Evolutionary conservation across 2,329 filamentous ascomycete genomes (phyloP).

Genomic region (Lasiodiplodia theobromae): DNA sequence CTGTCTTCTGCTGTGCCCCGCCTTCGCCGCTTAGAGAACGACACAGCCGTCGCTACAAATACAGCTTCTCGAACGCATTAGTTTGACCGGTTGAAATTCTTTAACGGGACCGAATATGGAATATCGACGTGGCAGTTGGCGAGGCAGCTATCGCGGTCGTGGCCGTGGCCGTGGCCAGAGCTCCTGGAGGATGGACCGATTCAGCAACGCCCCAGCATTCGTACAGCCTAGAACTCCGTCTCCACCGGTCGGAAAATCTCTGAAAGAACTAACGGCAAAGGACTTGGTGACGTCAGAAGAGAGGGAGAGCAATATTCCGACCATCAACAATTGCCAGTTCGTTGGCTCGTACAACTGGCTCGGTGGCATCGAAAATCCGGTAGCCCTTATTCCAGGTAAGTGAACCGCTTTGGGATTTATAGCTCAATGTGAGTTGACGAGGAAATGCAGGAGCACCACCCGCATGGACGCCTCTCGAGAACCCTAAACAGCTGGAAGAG

Average conservation of each 20-base stretch:
- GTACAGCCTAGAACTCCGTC: constrained; percentile 30
- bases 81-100: neutral
- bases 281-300: constrained; percentile 25
- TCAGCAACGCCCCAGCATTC: neutral
- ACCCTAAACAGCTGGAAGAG: constrained; percentile 44
- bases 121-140: constrained; percentile 35
- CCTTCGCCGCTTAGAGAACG: neutral
- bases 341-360: constrained; percentile 63
- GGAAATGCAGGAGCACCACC: constrained; percentile 56
- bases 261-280: constrained; percentile 34
- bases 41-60: neutral
- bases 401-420: neutral
- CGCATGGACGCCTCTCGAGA: constrained; percentile 55
- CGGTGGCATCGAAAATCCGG: constrained; percentile 40
- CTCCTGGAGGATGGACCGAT: constrained; percentile 31
- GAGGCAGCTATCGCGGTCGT: constrained; percentile 38
- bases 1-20: constrained; percentile 10
- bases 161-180: constrained; percentile 33
- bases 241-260: constrained; percentile 42
- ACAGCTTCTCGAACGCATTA: neutral
- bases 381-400: constrained; percentile 57
- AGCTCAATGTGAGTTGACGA: neutral
- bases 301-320: constrained; percentile 4
- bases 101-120: neutral
- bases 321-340: constrained; percentile 51